A percentile compares a stretch with the other conserved stretches of the same genome.
Conservation (phyloP, 1,284 basidiomycete species). For the Phellopilus nigrolimitatus region DNA sequence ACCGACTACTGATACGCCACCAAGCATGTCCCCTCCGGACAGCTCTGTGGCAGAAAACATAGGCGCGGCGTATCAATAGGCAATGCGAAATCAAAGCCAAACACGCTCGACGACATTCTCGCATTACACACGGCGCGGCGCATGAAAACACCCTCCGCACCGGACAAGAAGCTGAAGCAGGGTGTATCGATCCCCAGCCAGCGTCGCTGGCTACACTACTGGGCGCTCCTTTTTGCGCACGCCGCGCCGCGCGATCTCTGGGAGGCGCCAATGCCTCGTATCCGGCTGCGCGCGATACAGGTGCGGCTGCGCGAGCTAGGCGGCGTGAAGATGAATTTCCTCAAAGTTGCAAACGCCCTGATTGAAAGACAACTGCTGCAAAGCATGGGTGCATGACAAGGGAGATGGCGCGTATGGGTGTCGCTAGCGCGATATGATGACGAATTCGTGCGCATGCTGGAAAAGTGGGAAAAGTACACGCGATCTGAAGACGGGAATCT, state of each 20-base stretch:
- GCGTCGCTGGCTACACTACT: constrained; percentile 67
- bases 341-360: constrained; percentile 51
- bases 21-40: background rate
- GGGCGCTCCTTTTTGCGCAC: constrained; percentile 58
- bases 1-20: background rate
- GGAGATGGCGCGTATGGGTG: constrained; percentile 65
- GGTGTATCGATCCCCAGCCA: constrained; percentile 79
- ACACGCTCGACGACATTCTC: constrained; percentile 54
- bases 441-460: constrained; percentile 53
- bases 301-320: constrained; percentile 56
- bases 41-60: background rate
- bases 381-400: constrained; percentile 23
- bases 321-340: constrained; percentile 43
- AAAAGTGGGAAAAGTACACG: constrained; percentile 54
- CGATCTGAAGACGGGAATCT: constrained; percentile 38
- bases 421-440: constrained; percentile 78
- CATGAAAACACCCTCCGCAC: constrained; percentile 51
- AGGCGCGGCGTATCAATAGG: background rate
- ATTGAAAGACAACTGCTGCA: constrained; percentile 39
- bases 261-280: constrained; percentile 32
- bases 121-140: constrained; percentile 63
- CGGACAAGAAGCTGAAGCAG: constrained; percentile 44
- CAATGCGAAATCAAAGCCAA: constrained; percentile 23
- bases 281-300: constrained; percentile 47
- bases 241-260: constrained; percentile 50